Evolutionary conservation across 208 protist species (phyloP), one percentile per base, ranked within the genome.

Genomic region (Trypanosoma vivax): DNA sequence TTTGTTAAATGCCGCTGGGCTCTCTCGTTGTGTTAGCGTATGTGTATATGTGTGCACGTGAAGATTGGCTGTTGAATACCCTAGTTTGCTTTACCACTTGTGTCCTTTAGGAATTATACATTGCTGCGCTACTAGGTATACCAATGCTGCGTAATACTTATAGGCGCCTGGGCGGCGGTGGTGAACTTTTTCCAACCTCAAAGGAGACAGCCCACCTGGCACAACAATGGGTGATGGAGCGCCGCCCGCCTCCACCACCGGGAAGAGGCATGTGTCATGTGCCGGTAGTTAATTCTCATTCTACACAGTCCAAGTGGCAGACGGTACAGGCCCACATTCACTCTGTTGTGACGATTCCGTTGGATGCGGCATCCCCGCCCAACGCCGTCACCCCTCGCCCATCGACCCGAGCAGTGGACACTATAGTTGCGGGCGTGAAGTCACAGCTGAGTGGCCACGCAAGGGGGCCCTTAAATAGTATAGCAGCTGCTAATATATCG

Each of bases 121-220:
- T 31, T 5, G 9, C 18, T 45, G 21, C 34, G 48, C 24, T 10
- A 16, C 39, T 19, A 45, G 40, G 5, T 18, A 11, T 25, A 24
- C 9, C 13, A 23, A 76, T 65, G 14, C 62, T 78, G 38, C 52
- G 63, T 11, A 65, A 69, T 14, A 54, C 79, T 50, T 27, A 69
- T 40, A 42, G 35, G 10, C 51, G 52, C 18, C 69, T 73, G 3
- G 76, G 76, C 46, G 78, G 80, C 42, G 70, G 73, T 35, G 85
- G 82, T 14, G 79, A 90, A 13, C 53, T 90, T 29, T 90, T 94
- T 53, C 86, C 86, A 1, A 94, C 79, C 3, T 85, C 67, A 34
- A 94, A 94, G 67, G 61, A 59, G 5, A 81, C 78, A 3, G 76
- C 80, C 1, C 81, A 93, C 46, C 66, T 93, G n/a, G 51, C 42